phyloP scores from a whole-genome alignment of 805 yeast genomes.

The Schwanniomyces vanrijiae region DNA sequence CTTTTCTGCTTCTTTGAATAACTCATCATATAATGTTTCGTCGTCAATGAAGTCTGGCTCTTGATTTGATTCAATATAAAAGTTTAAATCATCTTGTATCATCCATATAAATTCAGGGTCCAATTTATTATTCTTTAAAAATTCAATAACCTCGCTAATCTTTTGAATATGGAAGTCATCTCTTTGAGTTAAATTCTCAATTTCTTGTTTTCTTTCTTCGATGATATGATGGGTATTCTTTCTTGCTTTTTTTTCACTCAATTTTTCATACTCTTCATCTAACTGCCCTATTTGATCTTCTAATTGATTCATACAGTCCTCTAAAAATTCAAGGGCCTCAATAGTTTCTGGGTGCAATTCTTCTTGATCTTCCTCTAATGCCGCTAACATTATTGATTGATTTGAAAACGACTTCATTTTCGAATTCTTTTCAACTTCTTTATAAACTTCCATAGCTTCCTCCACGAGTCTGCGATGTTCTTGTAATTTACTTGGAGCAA shows the following conservation, averaged over 20 bases:
- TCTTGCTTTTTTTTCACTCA: constrained; percentile 37
- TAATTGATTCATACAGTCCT: constrained; percentile 29
- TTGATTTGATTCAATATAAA: constrained; percentile 36
- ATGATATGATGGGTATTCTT: constrained; percentile 34
- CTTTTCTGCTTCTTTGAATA: constrained; percentile 25
- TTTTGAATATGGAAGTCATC: constrained; percentile 40
- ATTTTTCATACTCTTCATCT: constrained; percentile 41
- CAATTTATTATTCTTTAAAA: constrained; percentile 25
- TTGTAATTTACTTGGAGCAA: constrained; percentile 26
- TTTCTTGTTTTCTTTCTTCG: constrained; percentile 43
- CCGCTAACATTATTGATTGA: constrained; percentile 46
- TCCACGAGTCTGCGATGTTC: constrained; percentile 42
- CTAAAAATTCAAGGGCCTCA: constrained; percentile 33
- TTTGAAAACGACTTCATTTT: constrained; percentile 46
- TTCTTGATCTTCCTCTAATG: constrained; percentile 29
- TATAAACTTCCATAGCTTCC: constrained; percentile 47
- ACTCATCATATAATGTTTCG: constrained; percentile 42
- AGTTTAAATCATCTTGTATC: constrained; percentile 40
- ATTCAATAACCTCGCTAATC: constrained; percentile 29
- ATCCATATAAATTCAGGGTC: constrained; percentile 31
- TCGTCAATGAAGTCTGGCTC: constrained; percentile 40
- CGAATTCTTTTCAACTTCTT: constrained; percentile 42
- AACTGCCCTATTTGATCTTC: constrained; percentile 34
- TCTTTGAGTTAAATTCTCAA: constrained; percentile 27
- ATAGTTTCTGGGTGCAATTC: constrained; percentile 30